phyloP scores from a whole-genome alignment of 345 rosid species.

The Adansonia digitata region DNA sequence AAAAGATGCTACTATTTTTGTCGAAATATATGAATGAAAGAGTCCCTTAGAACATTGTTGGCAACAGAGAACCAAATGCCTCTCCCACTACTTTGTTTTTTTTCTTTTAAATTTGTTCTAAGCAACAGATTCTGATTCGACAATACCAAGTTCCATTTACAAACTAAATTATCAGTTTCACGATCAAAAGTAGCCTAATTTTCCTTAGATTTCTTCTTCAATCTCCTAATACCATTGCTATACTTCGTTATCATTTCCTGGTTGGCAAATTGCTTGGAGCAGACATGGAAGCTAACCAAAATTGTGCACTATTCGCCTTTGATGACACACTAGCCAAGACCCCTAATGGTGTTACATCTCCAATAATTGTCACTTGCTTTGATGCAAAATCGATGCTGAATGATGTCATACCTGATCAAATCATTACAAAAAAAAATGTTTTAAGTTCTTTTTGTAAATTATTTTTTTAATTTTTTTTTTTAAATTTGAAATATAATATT shows the following conservation, averaged over 20 bases:
- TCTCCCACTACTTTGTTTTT: background rate
- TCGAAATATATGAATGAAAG: background rate
- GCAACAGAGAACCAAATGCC: background rate
- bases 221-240: background rate
- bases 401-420: constrained; percentile 75
- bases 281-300: constrained; percentile 43
- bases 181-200: background rate
- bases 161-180: background rate
- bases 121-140: constrained; percentile 16
- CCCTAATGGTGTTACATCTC: constrained; percentile 66
- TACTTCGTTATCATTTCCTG: constrained; percentile 10
- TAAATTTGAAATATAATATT: too few relatives aligned
- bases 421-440: background rate
- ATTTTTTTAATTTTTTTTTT: too few relatives aligned
- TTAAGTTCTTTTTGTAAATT: background rate
- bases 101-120: background rate
- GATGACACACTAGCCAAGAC: constrained; percentile 80
- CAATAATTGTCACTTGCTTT: constrained; percentile 82
- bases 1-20: background rate
- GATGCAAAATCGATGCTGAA: constrained; percentile 76
- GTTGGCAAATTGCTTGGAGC: constrained; percentile 10
- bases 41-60: background rate
- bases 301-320: constrained; percentile 84
- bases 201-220: background rate
- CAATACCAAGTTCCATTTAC: constrained; percentile 10